phyloP scores from a whole-genome alignment of 2,329 filamentous ascomycete species.

The Diaporthe citri region DNA sequence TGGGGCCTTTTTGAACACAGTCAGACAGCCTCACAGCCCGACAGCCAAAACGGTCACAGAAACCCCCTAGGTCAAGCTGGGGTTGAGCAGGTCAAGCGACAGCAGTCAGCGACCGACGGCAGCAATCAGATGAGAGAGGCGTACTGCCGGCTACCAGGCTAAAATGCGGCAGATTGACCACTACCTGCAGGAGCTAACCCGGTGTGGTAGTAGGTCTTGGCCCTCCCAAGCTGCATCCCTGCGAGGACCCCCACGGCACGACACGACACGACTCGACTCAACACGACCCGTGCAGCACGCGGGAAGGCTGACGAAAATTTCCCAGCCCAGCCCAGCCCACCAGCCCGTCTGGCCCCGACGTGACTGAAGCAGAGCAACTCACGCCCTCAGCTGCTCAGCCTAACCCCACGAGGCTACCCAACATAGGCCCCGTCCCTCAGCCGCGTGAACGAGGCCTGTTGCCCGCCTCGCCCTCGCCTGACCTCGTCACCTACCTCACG shows the following conservation, averaged over 20 bases:
- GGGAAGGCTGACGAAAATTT: conserved; percentile 17
- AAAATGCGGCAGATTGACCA: conserved; percentile 19
- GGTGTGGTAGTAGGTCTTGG: not conserved
- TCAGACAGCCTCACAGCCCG: conserved; percentile 1
- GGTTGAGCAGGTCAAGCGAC: conserved; percentile 15
- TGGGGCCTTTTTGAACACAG: not conserved
- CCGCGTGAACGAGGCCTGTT: conserved; percentile 38
- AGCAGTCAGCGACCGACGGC: conserved; percentile 3
- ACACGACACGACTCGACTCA: not conserved
- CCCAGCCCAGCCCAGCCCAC: not conserved
- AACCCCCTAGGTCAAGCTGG: not conserved
- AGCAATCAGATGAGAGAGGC: conserved; percentile 22
- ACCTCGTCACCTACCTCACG: conserved; percentile 32
- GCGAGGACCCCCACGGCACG: conserved; percentile 5
- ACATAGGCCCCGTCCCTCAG: conserved; percentile 24
- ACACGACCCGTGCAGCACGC: conserved; percentile 2
- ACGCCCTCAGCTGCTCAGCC: conserved; percentile 20
- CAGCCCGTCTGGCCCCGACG: conserved; percentile 1
- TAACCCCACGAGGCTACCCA: conserved; percentile 37
- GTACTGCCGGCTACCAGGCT: not conserved
- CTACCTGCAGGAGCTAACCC: conserved; percentile 2
- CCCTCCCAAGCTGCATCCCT: conserved; percentile 20
- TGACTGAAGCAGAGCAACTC: not conserved
- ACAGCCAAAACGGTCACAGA: not conserved
- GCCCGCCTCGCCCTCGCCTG: conserved; percentile 38